Evolutionary conservation across 208 protist genomes (phyloP).

Genomic region (Leishmania amazonensis): DNA sequence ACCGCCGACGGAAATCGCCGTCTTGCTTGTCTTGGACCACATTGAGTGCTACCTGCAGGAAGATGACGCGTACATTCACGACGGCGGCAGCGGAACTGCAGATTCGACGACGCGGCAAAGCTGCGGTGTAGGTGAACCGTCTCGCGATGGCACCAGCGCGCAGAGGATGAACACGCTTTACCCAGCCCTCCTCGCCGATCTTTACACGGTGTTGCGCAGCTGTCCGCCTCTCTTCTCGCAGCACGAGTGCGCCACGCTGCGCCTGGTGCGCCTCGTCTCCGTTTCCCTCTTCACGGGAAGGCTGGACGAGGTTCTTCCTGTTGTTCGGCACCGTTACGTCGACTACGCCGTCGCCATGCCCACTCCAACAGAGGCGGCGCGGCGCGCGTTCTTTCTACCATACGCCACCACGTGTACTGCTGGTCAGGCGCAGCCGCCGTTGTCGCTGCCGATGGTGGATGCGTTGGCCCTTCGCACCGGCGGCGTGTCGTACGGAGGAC

Average conservation of each 20-base stretch:
- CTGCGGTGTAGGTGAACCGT: slow-evolving; percentile 1
- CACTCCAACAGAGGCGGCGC: slow-evolving; percentile 62
- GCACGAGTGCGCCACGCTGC: slow-evolving; percentile 29
- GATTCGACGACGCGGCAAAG: not conserved
- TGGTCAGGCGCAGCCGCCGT: not conserved
- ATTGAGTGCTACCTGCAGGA: slow-evolving; percentile 52
- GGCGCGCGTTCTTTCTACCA: slow-evolving; percentile 46
- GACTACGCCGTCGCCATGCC: slow-evolving; percentile 46
- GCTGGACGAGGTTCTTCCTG: slow-evolving; percentile 41
- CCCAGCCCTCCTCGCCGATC: slow-evolving; percentile 49
- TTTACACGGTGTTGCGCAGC: slow-evolving; percentile 57
- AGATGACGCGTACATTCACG: slow-evolving; percentile 4
- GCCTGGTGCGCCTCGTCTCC: slow-evolving; percentile 34
- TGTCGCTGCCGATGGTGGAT: slow-evolving; percentile 23
- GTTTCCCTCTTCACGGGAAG: slow-evolving; percentile 55
- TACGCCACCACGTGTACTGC: not conserved
- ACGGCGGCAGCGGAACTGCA: not conserved
- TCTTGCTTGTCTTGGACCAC: slow-evolving; percentile 73
- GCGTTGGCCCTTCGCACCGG: slow-evolving; percentile 65
- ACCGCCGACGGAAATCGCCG: slow-evolving; percentile 3
- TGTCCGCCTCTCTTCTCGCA: slow-evolving; percentile 37
- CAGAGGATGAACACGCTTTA: slow-evolving; percentile 23
- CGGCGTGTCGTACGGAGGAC: slow-evolving; percentile 67
- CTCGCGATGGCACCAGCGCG: not conserved
- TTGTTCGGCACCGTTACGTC: slow-evolving; percentile 50